Conservation (phyloP, 805 yeast genomes). For the Candida orba region DNA sequence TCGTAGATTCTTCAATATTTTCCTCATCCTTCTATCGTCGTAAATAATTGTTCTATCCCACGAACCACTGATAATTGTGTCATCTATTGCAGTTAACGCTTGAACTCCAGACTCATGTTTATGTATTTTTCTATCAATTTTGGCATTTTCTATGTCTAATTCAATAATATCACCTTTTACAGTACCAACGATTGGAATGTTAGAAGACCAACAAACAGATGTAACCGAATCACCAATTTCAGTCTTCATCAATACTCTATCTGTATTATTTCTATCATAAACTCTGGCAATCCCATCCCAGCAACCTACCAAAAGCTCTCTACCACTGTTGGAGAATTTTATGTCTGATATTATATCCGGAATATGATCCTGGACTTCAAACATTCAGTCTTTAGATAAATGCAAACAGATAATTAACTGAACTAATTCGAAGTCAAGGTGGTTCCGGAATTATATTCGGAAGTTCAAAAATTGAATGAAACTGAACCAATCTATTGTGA, state of each 20-base stretch:
- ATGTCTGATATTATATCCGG: slow-evolving; percentile 37
- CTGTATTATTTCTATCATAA: slow-evolving; percentile 29
- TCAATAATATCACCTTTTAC: slow-evolving; percentile 48
- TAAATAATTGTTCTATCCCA: slow-evolving; percentile 51
- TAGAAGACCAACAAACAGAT: slow-evolving; percentile 17
- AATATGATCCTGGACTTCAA: slow-evolving; percentile 23
- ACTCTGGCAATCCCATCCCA: slow-evolving; percentile 51
- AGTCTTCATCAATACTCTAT: slow-evolving; percentile 21
- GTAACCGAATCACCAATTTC: slow-evolving; percentile 14
- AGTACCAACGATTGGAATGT: slow-evolving; percentile 38
- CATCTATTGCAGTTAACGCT: slow-evolving; percentile 20
- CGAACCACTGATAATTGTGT: slow-evolving; percentile 45
- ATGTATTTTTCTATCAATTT: slow-evolving; percentile 18
- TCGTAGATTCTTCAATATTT: slow-evolving; percentile 7
- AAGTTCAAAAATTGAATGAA: background rate
- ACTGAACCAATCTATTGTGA: background rate
- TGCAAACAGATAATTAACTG: background rate
- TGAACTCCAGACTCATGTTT: slow-evolving; percentile 37
- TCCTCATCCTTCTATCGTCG: slow-evolving; percentile 34
- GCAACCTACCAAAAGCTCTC: slow-evolving; percentile 41
- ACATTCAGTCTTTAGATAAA: background rate
- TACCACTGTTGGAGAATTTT: slow-evolving; percentile 29
- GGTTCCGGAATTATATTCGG: background rate
- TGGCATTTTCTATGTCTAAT: slow-evolving; percentile 43
- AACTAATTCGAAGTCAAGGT: too few relatives aligned